A percentile compares a stretch with the other conserved stretches of the same genome.
These are phyloP conservation scores for Blastocladiella emersonii DNA, from an alignment of 371 early-diverging fungal species.

Conservation along the genomic window DNA sequence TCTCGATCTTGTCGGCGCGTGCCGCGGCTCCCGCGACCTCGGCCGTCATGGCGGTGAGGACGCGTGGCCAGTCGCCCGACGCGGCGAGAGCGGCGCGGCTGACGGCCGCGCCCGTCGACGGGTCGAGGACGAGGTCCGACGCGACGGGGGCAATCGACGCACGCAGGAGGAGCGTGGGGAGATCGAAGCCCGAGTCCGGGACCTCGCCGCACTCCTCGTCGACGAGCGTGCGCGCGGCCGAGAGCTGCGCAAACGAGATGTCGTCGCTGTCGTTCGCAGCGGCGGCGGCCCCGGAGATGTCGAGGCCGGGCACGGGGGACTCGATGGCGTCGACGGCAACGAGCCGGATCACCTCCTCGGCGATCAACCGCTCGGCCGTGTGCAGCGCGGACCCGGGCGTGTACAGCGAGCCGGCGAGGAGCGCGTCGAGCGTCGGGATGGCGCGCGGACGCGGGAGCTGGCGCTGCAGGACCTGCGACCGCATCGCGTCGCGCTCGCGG, in stretches of 20 bases:
- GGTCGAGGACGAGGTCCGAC: background rate
- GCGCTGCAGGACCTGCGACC: slow-evolving; percentile 58
- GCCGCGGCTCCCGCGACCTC: slow-evolving; percentile 37
- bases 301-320: slow-evolving; percentile 51
- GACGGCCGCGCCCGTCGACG: background rate
- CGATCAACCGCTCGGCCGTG: slow-evolving; percentile 33
- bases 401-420: background rate
- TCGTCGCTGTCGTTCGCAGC: slow-evolving; percentile 5
- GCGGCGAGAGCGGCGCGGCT: background rate
- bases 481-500: slow-evolving; percentile 9
- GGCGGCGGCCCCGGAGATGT: slow-evolving; percentile 10
- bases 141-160: background rate
- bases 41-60: slow-evolving; percentile 9
- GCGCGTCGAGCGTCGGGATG: slow-evolving; percentile 15
- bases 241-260: slow-evolving; percentile 10
- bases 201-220: background rate
- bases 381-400: slow-evolving; percentile 7
- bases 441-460: slow-evolving; percentile 60
- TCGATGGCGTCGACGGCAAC: slow-evolving; percentile 50
- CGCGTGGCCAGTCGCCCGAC: slow-evolving; percentile 3
- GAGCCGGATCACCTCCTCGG: slow-evolving; percentile 44
- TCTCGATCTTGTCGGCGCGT: slow-evolving; percentile 70
- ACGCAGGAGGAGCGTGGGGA: background rate
- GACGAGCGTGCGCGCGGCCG: slow-evolving; percentile 10
- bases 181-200: no score